Evolutionary conservation across 2,329 filamentous ascomycete species (phyloP).

Genomic region (Rhynchosporium secalis): DNA sequence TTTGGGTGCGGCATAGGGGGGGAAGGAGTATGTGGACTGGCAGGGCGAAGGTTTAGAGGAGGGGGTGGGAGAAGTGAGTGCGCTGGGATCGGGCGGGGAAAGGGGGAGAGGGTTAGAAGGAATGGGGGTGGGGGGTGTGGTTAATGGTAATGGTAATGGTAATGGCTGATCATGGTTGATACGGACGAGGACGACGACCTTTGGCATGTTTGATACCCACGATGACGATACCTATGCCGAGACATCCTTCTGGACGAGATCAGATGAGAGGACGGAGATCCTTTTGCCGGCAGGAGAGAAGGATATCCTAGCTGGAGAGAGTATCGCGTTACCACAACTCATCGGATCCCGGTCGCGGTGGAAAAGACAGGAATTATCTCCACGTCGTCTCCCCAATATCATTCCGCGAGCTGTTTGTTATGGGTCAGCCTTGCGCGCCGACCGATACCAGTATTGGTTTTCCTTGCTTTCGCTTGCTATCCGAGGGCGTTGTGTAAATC

Average conservation of each 20-base stretch:
- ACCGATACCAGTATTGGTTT: neutral
- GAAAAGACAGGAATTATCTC: neutral
- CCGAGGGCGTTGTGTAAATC: neutral
- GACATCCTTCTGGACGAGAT: neutral
- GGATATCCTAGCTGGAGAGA: neutral
- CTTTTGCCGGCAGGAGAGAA: too few relatives aligned
- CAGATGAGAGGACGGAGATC: neutral
- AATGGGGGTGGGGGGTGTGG: neutral
- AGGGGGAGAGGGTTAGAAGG: neutral
- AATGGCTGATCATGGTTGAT: neutral
- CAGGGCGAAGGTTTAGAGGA: constrained; percentile 51
- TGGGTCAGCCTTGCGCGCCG: neutral
- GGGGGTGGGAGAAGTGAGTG: constrained; percentile 6
- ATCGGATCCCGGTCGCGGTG: neutral
- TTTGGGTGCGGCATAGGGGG: constrained; percentile 60
- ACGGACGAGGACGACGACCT: neutral
- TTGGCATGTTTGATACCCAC: constrained; percentile 8
- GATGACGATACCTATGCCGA: constrained; percentile 2
- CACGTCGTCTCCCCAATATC: neutral
- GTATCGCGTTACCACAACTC: too few relatives aligned
- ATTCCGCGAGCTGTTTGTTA: neutral
- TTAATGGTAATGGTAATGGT: neutral
- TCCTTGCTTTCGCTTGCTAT: neutral
- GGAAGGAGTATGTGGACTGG: constrained; percentile 58
- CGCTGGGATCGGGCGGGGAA: neutral